Evolutionary conservation across 306 rosid genomes (phyloP), one percentile per base, ranked within the genome.

Genomic region (Spatholobus suberectus): DNA sequence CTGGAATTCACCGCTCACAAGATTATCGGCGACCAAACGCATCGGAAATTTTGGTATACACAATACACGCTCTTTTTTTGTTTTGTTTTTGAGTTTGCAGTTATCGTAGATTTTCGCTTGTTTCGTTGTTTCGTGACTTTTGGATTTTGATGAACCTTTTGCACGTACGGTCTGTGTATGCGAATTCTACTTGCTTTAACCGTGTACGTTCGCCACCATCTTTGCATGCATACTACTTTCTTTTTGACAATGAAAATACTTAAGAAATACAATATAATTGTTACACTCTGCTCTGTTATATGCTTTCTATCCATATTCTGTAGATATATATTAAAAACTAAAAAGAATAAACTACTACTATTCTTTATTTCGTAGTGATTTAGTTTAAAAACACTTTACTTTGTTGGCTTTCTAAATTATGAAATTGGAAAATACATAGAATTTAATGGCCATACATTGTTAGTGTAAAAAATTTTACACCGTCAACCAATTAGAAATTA

Each of bases 21-120:
- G 17, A 40, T 41, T 55, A 23, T 35, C 20, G 57, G 70, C 3
- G 55, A 61, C 55, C 80, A 84, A 82, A 75, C 46, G 47, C 83
- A 85, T 74, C 82, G 86, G 4, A 66, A 69, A 23, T 86, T 92
- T 55, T 83, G 98, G 98, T 92, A 88, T 58, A 12, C 2, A 29
- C 29, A 14, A 78, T 23, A 8, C 2, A 4, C 55, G 7, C 24
- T 1, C 76, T 75, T 49, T 75, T 49, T 41, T 46, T 21, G 3
- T 24, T 73, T 73, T 11, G 5, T 17, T 47, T 32, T 6, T 9
- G n/a, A 15, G 15, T 72, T 71, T 34, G 63, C 15, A 43, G 12
- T 9, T 27, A 57, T 37, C 0, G 7, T 49, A 44, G 12, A 29
- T 61, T n/a, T 23, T 77, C 8, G 26, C n/a, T 34, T 4, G 40